phyloP scores from a whole-genome alignment of 2,329 filamentous ascomycete genomes.

The Verticillium tricorpus region DNA sequence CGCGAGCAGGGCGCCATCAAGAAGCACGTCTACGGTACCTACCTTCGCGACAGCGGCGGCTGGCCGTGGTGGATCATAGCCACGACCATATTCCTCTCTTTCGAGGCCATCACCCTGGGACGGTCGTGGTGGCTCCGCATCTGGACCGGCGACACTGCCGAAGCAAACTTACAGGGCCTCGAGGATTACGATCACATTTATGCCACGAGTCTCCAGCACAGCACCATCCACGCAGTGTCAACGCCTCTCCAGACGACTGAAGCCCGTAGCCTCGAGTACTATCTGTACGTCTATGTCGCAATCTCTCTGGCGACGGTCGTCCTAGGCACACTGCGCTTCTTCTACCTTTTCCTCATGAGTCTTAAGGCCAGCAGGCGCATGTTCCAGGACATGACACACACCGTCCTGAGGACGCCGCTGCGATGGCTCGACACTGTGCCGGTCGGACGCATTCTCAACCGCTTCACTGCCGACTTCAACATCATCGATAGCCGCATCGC shows the following conservation, averaged over 20 bases:
- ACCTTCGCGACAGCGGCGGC: conserved; percentile 63
- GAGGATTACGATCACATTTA: conserved; percentile 17
- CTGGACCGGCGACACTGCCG: conserved; percentile 49
- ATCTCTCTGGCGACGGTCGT: conserved; percentile 54
- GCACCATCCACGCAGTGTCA: conserved; percentile 33
- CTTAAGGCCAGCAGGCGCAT: conserved; percentile 64
- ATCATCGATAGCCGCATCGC: conserved; percentile 65
- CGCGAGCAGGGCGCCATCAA: conserved; percentile 68
- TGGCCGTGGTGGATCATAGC: conserved; percentile 54
- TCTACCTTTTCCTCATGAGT: conserved; percentile 59
- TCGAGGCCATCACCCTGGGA: conserved; percentile 50
- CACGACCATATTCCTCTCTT: conserved; percentile 47
- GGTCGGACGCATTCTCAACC: conserved; percentile 70
- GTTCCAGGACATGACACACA: conserved; percentile 62
- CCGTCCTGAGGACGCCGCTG: conserved; percentile 67
- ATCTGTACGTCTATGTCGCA: conserved; percentile 62
- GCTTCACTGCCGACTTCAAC: conserved; percentile 74
- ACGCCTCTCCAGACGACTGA: conserved; percentile 18
- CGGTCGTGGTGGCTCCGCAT: conserved; percentile 61
- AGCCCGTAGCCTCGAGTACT: conserved; percentile 49
- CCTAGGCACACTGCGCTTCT: conserved; percentile 58
- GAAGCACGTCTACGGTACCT: conserved; percentile 60
- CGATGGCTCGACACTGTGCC: conserved; percentile 79
- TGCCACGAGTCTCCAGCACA: conserved; percentile 42
- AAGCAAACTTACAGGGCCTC: conserved; percentile 30